phyloP scores from a whole-genome alignment of 2,329 filamentous ascomycete genomes.

The Emergomyces orientalis region DNA sequence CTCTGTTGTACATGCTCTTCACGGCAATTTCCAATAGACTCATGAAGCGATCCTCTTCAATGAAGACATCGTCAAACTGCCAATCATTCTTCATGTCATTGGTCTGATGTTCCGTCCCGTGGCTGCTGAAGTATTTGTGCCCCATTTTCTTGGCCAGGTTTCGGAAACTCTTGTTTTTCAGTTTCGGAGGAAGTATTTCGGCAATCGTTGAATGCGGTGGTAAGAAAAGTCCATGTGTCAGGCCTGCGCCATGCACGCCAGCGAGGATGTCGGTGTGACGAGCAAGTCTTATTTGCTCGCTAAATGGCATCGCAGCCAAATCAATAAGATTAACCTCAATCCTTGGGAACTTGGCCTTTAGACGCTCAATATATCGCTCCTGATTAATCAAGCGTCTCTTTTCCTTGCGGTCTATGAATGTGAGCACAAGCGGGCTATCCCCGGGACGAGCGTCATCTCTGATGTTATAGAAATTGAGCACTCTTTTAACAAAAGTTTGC shows the following conservation, averaged over 20 bases:
- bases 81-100: slow-evolving; percentile 13
- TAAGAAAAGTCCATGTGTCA: slow-evolving; percentile 38
- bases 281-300: slow-evolving; percentile 29
- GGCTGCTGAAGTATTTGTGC: slow-evolving; percentile 31
- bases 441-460: slow-evolving; percentile 2
- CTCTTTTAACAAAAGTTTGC: slow-evolving; percentile 21
- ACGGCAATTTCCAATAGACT: slow-evolving; percentile 20
- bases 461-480: slow-evolving; percentile 24
- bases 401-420: slow-evolving; percentile 29
- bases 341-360: slow-evolving; percentile 20
- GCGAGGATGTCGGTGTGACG: slow-evolving; percentile 36
- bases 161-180: slow-evolving; percentile 33
- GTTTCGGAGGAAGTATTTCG: slow-evolving; percentile 34
- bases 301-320: slow-evolving; percentile 32
- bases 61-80: slow-evolving; percentile 21
- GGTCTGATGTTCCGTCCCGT: slow-evolving; percentile 19
- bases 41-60: slow-evolving; percentile 22
- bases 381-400: slow-evolving; percentile 26
- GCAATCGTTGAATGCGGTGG: slow-evolving; percentile 29
- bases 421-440: slow-evolving; percentile 20
- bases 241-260: slow-evolving; percentile 38
- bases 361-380: slow-evolving; percentile 21
- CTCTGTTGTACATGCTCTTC: slow-evolving; percentile 17
- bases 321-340: slow-evolving; percentile 29
- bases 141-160: slow-evolving; percentile 35